Percentiles rank a stretch among this genome's conserved stretches.
phyloP scores from a whole-genome alignment of 208 protist genomes.

The Trypanosoma grayi region DNA sequence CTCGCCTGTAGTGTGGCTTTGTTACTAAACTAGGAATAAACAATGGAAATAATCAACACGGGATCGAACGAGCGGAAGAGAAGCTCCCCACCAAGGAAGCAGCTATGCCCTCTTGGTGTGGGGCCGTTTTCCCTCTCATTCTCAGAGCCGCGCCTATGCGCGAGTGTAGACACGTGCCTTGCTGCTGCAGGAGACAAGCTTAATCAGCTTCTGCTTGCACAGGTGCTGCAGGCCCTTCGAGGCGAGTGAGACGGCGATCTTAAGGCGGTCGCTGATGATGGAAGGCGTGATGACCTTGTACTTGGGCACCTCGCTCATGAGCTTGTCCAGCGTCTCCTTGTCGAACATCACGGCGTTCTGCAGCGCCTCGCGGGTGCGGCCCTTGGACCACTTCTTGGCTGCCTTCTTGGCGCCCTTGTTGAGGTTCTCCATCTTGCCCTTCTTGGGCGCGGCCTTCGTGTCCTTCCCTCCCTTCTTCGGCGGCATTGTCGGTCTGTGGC shows the following conservation, averaged over 20 bases:
- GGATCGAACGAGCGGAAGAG: no score
- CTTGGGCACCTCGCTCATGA: constrained; percentile 89
- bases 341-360: constrained; percentile 92
- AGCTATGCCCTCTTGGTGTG: background rate
- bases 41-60: no score
- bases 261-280: constrained; percentile 88
- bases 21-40: no score
- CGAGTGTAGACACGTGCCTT: constrained; percentile 84
- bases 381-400: constrained; percentile 94
- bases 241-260: constrained; percentile 86
- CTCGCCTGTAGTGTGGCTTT: no score
- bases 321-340: constrained; percentile 82
- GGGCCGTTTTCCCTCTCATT: background rate
- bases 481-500: constrained; percentile 29
- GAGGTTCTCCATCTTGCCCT: constrained; percentile 53
- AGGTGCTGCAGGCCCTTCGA: constrained; percentile 84
- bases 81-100: background rate
- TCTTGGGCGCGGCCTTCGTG: constrained; percentile 37
- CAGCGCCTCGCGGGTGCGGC: constrained; percentile 83
- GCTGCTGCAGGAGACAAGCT: constrained; percentile 72
- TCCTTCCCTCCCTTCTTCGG: constrained; percentile 53
- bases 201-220: constrained; percentile 79
- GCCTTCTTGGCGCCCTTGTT: constrained; percentile 82
- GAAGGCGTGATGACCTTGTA: constrained; percentile 91
- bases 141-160: constrained; percentile 26